A percentile compares a stretch with the other conserved stretches of the same genome.
Evolutionary conservation across 495 filamentous ascomycete species (phyloP).

Genomic region (Penicillium salamii): DNA sequence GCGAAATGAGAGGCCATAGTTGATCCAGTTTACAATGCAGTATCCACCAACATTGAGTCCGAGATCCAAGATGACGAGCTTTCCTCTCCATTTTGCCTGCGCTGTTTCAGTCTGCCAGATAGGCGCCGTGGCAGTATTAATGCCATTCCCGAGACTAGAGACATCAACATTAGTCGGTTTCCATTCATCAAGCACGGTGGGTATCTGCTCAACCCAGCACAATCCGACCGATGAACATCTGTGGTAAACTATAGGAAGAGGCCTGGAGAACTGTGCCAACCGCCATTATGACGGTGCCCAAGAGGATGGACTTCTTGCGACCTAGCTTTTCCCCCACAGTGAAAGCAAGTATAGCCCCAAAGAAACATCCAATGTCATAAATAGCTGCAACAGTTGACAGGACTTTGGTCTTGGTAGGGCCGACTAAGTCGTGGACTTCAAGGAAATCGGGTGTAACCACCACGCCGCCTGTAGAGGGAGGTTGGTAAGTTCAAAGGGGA

Average conservation of each 20-base stretch:
- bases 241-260: slow-evolving; percentile 45
- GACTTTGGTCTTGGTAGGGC: slow-evolving; percentile 6
- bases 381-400: slow-evolving; percentile 42
- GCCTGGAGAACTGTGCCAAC: slow-evolving; percentile 56
- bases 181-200: too few relatives aligned
- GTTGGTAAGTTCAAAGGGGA: too few relatives aligned
- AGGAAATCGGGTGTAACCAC: slow-evolving; percentile 27
- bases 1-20: slow-evolving; percentile 31
- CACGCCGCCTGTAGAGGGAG: slow-evolving; percentile 31
- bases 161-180: too few relatives aligned
- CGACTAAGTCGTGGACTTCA: background rate
- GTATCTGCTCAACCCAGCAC: background rate
- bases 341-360: slow-evolving; percentile 51
- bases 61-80: slow-evolving; percentile 54
- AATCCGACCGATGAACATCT: slow-evolving; percentile 58
- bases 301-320: slow-evolving; percentile 49
- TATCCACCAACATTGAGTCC: slow-evolving; percentile 50
- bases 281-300: slow-evolving; percentile 52
- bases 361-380: slow-evolving; percentile 56
- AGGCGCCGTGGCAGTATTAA: slow-evolving; percentile 57
- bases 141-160: slow-evolving; percentile 44
- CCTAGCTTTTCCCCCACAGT: slow-evolving; percentile 52
- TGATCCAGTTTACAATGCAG: slow-evolving; percentile 16
- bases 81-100: slow-evolving; percentile 52
- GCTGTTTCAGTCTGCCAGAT: slow-evolving; percentile 60